These are phyloP conservation scores for Phytophthora fragariae DNA, from an alignment of 352 stramenopile genomes.

Conservation along the genomic window DNA sequence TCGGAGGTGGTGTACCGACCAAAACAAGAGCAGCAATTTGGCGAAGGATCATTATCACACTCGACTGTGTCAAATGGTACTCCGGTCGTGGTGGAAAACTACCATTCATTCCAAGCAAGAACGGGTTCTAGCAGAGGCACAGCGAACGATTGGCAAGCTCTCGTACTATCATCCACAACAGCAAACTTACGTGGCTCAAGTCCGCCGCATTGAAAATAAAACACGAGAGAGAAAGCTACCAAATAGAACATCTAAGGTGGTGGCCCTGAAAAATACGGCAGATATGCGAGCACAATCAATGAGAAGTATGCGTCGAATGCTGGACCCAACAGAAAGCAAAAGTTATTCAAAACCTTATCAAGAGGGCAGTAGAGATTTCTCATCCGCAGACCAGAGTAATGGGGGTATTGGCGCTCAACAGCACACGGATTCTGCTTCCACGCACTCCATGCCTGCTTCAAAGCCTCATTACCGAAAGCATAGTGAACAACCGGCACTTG, in stretches of 20 bases:
- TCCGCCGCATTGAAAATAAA: not conserved
- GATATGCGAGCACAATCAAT: slow-evolving; percentile 18
- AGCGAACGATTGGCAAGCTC: slow-evolving; percentile 43
- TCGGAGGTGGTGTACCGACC: slow-evolving; percentile 22
- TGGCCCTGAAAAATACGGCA: not conserved
- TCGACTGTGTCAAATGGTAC: slow-evolving; percentile 26
- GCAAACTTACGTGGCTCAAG: slow-evolving; percentile 21
- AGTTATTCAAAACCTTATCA: slow-evolving; percentile 37
- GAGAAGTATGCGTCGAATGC: slow-evolving; percentile 44
- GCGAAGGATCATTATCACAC: slow-evolving; percentile 24
- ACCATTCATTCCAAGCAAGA: slow-evolving; percentile 65
- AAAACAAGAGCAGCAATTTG: slow-evolving; percentile 9
- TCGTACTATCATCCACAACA: slow-evolving; percentile 50
- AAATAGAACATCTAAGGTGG: slow-evolving; percentile 13
- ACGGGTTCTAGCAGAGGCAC: slow-evolving; percentile 47
- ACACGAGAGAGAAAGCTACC: slow-evolving; percentile 10
- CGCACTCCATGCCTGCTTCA: not conserved
- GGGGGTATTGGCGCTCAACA: not conserved
- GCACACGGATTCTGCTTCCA: not conserved
- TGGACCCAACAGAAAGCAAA: slow-evolving; percentile 37
- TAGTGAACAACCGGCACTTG: not conserved
- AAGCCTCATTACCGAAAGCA: not conserved
- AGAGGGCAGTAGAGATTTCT: slow-evolving; percentile 2
- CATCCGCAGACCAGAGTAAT: not conserved
- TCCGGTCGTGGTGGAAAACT: slow-evolving; percentile 52